Evolutionary conservation across 2,329 filamentous ascomycete species (phyloP).

Genomic region (Talaromyces sp.): DNA sequence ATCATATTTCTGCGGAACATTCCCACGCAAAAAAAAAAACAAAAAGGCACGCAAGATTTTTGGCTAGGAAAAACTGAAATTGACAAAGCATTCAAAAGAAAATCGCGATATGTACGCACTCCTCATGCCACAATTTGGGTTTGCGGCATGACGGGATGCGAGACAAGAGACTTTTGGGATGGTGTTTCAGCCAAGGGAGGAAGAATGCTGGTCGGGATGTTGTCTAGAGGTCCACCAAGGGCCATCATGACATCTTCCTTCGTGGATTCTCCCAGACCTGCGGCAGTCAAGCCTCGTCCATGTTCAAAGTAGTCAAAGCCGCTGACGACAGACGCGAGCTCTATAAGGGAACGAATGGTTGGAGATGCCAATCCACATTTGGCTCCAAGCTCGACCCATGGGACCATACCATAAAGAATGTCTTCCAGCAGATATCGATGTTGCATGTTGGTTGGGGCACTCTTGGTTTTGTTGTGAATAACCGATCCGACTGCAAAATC

Average conservation of each 20-base stretch:
- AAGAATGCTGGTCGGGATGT: neutral
- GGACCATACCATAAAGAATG: conserved; percentile 16
- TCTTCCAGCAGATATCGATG: conserved; percentile 20
- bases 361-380: conserved; percentile 18
- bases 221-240: conserved; percentile 14
- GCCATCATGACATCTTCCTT: conserved; percentile 17
- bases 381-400: conserved; percentile 20
- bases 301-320: conserved; percentile 20
- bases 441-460: conserved; percentile 14
- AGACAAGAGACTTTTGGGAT: no score
- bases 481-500: conserved; percentile 18
- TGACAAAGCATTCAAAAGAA: no score
- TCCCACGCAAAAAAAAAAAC: no score
- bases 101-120: neutral
- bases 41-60: no score
- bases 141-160: no score
- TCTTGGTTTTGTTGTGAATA: conserved; percentile 24
- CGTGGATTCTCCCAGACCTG: conserved; percentile 16
- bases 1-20: no score
- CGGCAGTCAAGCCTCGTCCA: conserved; percentile 12
- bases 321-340: conserved; percentile 20
- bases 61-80: no score
- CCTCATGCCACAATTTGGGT: no score
- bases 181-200: no score
- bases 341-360: conserved; percentile 18